Evolutionary conservation across 2,329 filamentous ascomycete species (phyloP), one percentile per base, ranked within the genome.

Genomic region (Pseudocercospora vitis): DNA sequence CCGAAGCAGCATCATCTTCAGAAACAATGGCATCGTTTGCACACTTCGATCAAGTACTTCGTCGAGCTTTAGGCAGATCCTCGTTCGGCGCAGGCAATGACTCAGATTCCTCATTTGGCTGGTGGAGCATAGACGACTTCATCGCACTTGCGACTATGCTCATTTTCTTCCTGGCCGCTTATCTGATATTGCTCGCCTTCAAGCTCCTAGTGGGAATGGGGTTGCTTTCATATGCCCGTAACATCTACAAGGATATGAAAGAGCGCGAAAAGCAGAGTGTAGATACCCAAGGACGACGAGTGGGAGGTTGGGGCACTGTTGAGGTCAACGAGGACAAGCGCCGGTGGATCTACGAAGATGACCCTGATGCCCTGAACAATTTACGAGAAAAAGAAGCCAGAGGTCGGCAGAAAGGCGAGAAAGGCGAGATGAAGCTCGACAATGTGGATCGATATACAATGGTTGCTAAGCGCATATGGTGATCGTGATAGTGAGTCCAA

Each of bases 401-500:
- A 65, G 77, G 81, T 63, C 81, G 79, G 5, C 59, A 84, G 14
- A 61, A 62, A 46, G 56, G 81, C 61, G 79, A 78, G 19, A 73
- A 70, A 55, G 74, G 78, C 29, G 70, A 71, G 51, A 80, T 82
- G 48, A 83, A 82, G 69, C 83, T 83, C 72, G 87, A 79, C 66
- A 83, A 75, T 69, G 89, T 84, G 58, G 83, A 79, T 63, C 80
- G 94, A 64, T 99, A 96, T 74, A 90, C 91, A 68, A 96, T 97
- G 94, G 86, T 91, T 64, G 89, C 90, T 0, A 97, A 96, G 79
- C 81, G 94, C 69, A 99, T 99, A 64, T 99, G 94, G 94, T 97
- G 19, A 37, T 23, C 16, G 39, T 3, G 4, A 11, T 16, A 5
- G 26, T 24, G 14, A 37, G 18, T 19, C 4, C 14, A 19, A 19